Percentiles rank a stretch among this genome's conserved stretches.
phyloP scores from a whole-genome alignment of 441 rosid genomes.

The Gossypium schwendimanii region DNA sequence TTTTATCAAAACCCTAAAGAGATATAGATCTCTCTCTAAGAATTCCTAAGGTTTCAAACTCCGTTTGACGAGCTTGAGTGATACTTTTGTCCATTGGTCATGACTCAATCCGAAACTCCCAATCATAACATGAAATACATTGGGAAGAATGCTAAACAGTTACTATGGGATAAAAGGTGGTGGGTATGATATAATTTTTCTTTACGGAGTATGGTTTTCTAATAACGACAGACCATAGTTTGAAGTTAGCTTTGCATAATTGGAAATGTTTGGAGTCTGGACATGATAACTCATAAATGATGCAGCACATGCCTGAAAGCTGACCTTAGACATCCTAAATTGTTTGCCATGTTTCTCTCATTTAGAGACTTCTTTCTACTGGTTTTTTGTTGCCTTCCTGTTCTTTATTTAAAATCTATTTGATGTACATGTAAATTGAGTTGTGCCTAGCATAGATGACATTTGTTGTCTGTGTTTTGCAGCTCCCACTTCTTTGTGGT shows the following conservation, averaged over 20 bases:
- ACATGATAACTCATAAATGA: not conserved
- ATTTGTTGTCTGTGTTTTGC: slow-evolving; percentile 18
- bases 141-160: not conserved
- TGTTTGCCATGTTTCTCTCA: not conserved
- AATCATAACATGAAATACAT: not conserved
- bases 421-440: not conserved
- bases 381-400: not conserved
- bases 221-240: not conserved
- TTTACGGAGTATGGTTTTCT: not conserved
- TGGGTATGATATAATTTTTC: not conserved
- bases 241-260: not conserved
- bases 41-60: too few relatives aligned
- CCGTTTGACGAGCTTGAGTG: too few relatives aligned
- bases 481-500: slow-evolving; percentile 88
- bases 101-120: too few relatives aligned
- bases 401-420: not conserved
- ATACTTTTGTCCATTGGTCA: too few relatives aligned
- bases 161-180: not conserved
- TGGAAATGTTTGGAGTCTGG: not conserved
- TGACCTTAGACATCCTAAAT: not conserved
- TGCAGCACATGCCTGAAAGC: slow-evolving; percentile 3
- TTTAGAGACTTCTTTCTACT: not conserved
- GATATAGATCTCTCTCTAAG: too few relatives aligned
- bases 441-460: not conserved
- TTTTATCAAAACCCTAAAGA: too few relatives aligned